Percentiles rank a stretch among this genome's conserved stretches.
These are phyloP conservation scores for Takashimella koratensis DNA, from an alignment of 1,284 basidiomycete genomes.

Conservation along the genomic window DNA sequence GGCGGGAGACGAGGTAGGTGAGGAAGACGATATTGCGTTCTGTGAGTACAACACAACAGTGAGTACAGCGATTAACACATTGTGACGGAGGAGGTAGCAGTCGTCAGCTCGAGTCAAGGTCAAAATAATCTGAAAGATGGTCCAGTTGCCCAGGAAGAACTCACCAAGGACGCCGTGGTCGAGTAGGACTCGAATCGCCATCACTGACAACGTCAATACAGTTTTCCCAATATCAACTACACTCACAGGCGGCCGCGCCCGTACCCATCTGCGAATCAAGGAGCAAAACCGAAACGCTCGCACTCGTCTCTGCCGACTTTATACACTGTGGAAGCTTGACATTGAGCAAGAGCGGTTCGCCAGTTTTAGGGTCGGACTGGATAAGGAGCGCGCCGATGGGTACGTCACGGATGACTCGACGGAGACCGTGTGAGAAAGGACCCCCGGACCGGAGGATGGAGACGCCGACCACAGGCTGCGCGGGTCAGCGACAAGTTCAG, in stretches of 20 bases:
- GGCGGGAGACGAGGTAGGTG: slow-evolving; percentile 77
- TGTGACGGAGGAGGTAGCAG: no score
- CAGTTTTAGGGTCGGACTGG: slow-evolving; percentile 76
- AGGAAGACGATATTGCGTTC: slow-evolving; percentile 80
- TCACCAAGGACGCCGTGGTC: slow-evolving; percentile 78
- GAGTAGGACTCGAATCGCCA: slow-evolving; percentile 91
- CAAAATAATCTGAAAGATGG: no score
- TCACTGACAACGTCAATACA: slow-evolving; percentile 49
- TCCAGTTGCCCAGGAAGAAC: no score
- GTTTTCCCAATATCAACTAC: neutral
- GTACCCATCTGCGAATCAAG: slow-evolving; percentile 94
- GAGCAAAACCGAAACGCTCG: slow-evolving; percentile 77
- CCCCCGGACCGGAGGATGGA: slow-evolving; percentile 59
- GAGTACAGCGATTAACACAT: neutral
- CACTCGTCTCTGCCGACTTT: slow-evolving; percentile 61
- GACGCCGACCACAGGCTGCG: slow-evolving; percentile 29
- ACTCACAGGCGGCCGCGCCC: slow-evolving; percentile 72
- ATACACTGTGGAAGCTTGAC: slow-evolving; percentile 70
- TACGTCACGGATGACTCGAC: slow-evolving; percentile 80
- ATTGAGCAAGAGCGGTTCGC: slow-evolving; percentile 84
- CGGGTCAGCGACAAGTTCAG: no score
- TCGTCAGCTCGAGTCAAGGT: no score
- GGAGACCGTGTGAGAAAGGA: slow-evolving; percentile 84
- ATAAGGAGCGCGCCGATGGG: slow-evolving; percentile 85
- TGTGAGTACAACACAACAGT: slow-evolving; percentile 50